These are phyloP conservation scores for Withania somnifera DNA, from an alignment of 305 asterid genomes.

Conservation along the genomic window DNA sequence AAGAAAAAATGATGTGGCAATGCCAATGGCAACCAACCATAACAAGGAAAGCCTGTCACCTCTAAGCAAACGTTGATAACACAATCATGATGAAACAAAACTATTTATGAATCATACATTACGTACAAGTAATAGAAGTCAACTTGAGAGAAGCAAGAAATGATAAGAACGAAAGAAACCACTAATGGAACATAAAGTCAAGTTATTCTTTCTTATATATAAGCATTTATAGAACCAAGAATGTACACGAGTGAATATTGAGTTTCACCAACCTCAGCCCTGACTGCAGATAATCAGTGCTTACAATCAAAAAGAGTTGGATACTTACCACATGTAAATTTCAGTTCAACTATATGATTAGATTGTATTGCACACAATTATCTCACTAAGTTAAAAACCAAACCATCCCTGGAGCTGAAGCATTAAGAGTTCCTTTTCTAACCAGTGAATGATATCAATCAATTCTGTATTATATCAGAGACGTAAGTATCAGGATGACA, in stretches of 20 bases:
- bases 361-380: not conserved
- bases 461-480: not conserved
- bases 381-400: not conserved
- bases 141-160: not conserved
- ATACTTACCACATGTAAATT: not conserved
- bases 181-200: not conserved
- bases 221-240: not conserved
- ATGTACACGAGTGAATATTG: not conserved
- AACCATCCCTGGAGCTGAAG: not conserved
- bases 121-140: not conserved
- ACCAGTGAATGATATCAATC: not conserved
- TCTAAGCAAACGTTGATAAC: not conserved
- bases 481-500: not conserved
- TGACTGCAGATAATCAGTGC: not conserved
- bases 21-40: too few relatives aligned
- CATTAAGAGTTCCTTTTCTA: not conserved
- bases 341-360: not conserved
- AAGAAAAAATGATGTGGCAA: too few relatives aligned
- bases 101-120: not conserved
- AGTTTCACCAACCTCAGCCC: not conserved
- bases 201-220: not conserved
- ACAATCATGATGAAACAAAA: not conserved
- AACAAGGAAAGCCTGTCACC: not conserved
- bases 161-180: not conserved
- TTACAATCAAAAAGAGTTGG: not conserved